phyloP scores from a whole-genome alignment of 441 rosid genomes.

The Gossypium lobatum region DNA sequence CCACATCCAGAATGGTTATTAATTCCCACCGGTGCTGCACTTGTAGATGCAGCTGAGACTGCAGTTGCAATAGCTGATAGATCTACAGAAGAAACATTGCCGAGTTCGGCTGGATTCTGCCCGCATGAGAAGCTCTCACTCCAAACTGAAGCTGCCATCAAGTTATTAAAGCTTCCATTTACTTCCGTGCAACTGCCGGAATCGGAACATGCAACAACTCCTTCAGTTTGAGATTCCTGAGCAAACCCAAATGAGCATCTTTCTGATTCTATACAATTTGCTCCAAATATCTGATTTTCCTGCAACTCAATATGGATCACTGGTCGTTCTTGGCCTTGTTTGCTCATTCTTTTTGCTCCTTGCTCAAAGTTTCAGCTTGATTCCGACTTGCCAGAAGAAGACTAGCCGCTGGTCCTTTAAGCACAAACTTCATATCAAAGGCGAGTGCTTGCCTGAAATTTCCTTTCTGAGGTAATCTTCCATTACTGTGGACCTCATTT shows the following conservation, averaged over 20 bases:
- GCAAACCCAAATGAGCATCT: conserved; percentile 25
- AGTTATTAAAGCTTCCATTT: not conserved
- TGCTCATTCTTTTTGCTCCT: conserved; percentile 25
- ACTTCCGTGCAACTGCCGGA: conserved; percentile 1
- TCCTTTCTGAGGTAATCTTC: conserved; percentile 10
- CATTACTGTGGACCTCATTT: conserved; percentile 13
- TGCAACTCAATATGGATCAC: conserved; percentile 24
- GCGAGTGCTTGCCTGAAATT: not conserved
- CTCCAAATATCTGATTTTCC: conserved; percentile 19
- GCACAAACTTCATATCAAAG: conserved; percentile 7
- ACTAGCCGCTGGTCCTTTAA: conserved; percentile 4
- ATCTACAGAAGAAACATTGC: conserved; percentile 33
- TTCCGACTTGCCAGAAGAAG: not conserved
- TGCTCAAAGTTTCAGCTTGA: not conserved
- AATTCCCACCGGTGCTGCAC: not conserved
- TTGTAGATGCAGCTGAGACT: conserved; percentile 22
- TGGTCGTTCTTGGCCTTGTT: conserved; percentile 17
- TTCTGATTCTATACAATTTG: conserved; percentile 25
- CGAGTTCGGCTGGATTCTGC: conserved; percentile 15
- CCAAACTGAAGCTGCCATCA: conserved; percentile 8
- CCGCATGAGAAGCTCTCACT: not conserved
- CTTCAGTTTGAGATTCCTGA: conserved; percentile 17
- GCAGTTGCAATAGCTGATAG: conserved; percentile 60
- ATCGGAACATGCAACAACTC: conserved; percentile 11
- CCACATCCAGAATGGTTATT: not conserved